Base-by-base conservation (phyloP, 2,329 filamentous ascomycete species). In the Penicillium sp. region DNA sequence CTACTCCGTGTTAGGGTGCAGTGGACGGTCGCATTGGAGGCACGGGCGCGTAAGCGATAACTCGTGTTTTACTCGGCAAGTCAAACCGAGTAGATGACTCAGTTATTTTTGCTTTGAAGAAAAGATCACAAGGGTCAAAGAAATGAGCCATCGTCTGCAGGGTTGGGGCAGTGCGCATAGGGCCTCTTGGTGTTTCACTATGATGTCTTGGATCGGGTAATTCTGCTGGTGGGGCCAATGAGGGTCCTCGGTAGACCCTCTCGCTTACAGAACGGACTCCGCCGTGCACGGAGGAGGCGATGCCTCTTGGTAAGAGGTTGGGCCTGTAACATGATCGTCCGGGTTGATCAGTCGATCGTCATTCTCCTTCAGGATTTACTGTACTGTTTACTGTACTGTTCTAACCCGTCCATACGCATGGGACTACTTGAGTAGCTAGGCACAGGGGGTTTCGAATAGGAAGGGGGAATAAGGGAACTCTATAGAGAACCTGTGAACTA, bases 291-390 rank as follows among this genome's bases (percentile, higher is more conserved):
- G 31, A 16, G 5, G 16, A 33, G 31, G 31, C 31, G 31, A 33
- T 33, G 31, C 31, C 14, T 33, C 13, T 33, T 14, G 29, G 22
- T 31, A 22, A 50, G 21, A 26, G 16, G 21, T 6, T 37, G 7
- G 27, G 10, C 13, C 55, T 58, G 56, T 58, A 53, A 61, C 58
- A 58, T 52, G 58, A 61, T 58, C 56, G 50, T 22, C 58, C 52
- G 43, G 45, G 52, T 44, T 54, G 53, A 57, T 56, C 57, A 48
- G 52, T 19, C 57, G 57, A 62, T 57, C 49, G 19, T 42, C 24
- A 31, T 33, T 33, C 44, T 54, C 24, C 33, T 42, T 39, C 16
- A 19, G 35, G 19, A n/a, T 4, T 11, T 13, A 10, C 29, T 26
- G 8, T n/a, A n/a, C n/a, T n/a, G n/a, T n/a, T n/a, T n/a, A n/a